Conservation (phyloP, 73 alveolate species). For the Paraurostyla sp. region DNA sequence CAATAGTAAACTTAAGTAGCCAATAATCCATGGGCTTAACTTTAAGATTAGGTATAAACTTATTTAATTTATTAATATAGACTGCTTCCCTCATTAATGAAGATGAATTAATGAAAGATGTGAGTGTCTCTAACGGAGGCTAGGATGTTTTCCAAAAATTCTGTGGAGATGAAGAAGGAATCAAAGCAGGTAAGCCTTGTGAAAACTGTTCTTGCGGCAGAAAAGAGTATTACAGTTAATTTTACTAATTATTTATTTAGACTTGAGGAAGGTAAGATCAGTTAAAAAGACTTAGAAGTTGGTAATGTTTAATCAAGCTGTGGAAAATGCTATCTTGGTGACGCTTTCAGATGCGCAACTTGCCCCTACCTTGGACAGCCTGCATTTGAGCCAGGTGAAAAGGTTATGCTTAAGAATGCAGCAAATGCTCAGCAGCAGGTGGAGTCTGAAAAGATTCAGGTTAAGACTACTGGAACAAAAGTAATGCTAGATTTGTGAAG, state of each 20-base stretch:
- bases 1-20: not conserved
- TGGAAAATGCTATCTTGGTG: slow-evolving; percentile 94
- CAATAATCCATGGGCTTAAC: slow-evolving; percentile 67
- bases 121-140: slow-evolving; percentile 20
- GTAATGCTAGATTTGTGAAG: slow-evolving; percentile 45
- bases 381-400: slow-evolving; percentile 82
- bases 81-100: slow-evolving; percentile 81
- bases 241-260: not conserved
- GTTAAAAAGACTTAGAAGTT: slow-evolving; percentile 75
- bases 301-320: slow-evolving; percentile 84
- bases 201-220: slow-evolving; percentile 95
- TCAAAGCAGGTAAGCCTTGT: slow-evolving; percentile 91
- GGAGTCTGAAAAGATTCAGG: not conserved
- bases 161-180: slow-evolving; percentile 72
- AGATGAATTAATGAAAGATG: slow-evolving; percentile 82
- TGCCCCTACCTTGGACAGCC: slow-evolving; percentile 91
- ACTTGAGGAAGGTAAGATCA: slow-evolving; percentile 73
- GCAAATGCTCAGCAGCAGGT: not conserved
- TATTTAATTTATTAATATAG: not conserved
- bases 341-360: slow-evolving; percentile 95
- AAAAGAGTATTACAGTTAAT: slow-evolving; percentile 73
- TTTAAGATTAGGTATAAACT: not conserved
- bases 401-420: slow-evolving; percentile 53
- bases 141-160: slow-evolving; percentile 61
- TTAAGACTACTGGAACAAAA: slow-evolving; percentile 27